These are phyloP conservation scores for Penicillium sp. DNA, from an alignment of 2,329 filamentous ascomycete genomes.

Conservation along the genomic window DNA sequence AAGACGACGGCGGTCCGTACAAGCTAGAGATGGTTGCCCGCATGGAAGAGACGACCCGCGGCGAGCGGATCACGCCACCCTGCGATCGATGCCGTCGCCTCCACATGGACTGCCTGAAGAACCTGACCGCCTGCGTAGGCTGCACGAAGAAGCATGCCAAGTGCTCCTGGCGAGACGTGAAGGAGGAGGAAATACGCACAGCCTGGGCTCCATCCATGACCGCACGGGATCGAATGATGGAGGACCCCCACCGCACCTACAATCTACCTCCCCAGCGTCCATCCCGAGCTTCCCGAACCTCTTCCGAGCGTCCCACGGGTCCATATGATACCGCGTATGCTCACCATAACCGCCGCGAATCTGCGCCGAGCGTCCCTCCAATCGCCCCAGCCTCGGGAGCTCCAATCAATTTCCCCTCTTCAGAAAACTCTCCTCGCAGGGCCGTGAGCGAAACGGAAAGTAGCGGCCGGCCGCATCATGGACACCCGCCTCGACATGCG, in stretches of 20 bases:
- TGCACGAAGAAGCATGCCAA: constrained; percentile 90
- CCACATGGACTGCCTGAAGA: constrained; percentile 79
- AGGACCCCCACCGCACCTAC: constrained; percentile 1
- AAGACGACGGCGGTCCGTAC: constrained; percentile 59
- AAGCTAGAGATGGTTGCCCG: constrained; percentile 68
- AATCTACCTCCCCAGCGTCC: neutral
- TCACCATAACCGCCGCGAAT: constrained; percentile 23
- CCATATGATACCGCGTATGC: neutral
- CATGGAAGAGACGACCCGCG: constrained; percentile 73
- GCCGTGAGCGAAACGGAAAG: constrained; percentile 40
- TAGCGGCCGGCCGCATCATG: constrained; percentile 17
- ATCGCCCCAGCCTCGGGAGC: constrained; percentile 21
- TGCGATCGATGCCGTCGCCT: constrained; percentile 81
- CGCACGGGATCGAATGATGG: neutral
- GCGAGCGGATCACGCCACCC: constrained; percentile 73
- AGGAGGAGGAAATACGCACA: constrained; percentile 63
- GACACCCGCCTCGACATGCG: constrained; percentile 13
- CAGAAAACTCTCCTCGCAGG: constrained; percentile 34
- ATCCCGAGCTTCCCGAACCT: constrained; percentile 2
- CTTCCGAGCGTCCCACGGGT: constrained; percentile 13
- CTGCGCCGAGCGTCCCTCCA: constrained; percentile 25
- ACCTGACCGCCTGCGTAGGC: constrained; percentile 80
- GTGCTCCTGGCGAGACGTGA: constrained; percentile 81
- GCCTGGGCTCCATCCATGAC: constrained; percentile 12
- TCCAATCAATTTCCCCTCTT: constrained; percentile 16